These are phyloP conservation scores for Quambalaria eucalypti DNA, from an alignment of 1,284 basidiomycete genomes.

Conservation along the genomic window DNA sequence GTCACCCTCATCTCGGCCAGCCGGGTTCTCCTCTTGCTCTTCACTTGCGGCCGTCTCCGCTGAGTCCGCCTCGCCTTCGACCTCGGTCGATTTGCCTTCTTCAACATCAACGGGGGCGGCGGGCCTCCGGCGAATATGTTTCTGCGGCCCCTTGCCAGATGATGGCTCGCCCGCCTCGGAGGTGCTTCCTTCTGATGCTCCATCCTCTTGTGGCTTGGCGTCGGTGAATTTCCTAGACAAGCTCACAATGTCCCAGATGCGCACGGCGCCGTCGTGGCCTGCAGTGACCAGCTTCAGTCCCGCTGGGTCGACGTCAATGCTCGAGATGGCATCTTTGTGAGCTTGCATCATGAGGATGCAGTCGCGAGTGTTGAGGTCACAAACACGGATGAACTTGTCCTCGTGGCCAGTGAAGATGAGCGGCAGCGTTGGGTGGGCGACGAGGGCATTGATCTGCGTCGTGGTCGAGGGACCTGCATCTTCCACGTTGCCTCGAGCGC, in stretches of 20 bases:
- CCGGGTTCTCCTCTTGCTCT: not conserved
- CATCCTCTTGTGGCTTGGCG: slow-evolving; percentile 3
- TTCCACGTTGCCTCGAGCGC: not conserved
- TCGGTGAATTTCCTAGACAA: not conserved
- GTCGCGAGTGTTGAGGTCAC: slow-evolving; percentile 70
- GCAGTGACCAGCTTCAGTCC: slow-evolving; percentile 80
- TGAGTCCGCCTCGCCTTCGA: not conserved
- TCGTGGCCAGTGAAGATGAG: slow-evolving; percentile 83
- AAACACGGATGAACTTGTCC: slow-evolving; percentile 83
- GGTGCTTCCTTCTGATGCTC: not conserved
- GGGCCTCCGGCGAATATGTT: no score
- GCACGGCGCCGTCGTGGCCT: slow-evolving; percentile 83
- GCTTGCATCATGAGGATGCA: slow-evolving; percentile 81
- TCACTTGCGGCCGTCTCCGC: not conserved
- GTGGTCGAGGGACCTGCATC: slow-evolving; percentile 47
- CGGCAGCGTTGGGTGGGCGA: slow-evolving; percentile 82
- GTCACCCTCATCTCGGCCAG: slow-evolving; percentile 22
- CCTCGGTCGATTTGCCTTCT: not conserved
- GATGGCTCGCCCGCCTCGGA: not conserved
- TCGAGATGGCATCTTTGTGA: slow-evolving; percentile 83
- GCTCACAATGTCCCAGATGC: slow-evolving; percentile 68
- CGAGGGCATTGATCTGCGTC: slow-evolving; percentile 72
- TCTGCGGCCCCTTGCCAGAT: no score
- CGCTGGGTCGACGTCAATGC: slow-evolving; percentile 74
- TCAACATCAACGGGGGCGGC: no score